Percentiles rank a stretch among this genome's conserved stretches.
Evolutionary conservation across 345 rosid genomes (phyloP).

Genomic region (Conringia planisiliqua): DNA sequence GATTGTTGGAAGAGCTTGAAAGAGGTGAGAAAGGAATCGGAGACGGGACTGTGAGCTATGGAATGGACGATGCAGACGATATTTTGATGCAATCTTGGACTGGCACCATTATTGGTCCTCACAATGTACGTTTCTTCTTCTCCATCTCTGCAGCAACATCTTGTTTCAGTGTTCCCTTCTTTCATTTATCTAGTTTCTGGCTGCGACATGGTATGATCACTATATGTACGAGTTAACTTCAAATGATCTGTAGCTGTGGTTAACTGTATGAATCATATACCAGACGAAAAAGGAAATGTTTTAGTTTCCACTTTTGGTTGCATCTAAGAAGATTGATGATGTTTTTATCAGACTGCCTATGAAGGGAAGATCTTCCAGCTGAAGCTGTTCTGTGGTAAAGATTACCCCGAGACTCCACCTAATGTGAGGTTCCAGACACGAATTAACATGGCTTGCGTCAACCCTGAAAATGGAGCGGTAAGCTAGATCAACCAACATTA

Average conservation of each 20-base stretch:
- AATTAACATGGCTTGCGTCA: conserved; percentile 80
- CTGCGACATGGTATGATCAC: not conserved
- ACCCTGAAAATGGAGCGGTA: conserved; percentile 93
- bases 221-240: not conserved
- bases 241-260: not conserved
- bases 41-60: conserved; percentile 85
- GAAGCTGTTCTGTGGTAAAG: conserved; percentile 93
- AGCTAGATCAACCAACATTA: not conserved
- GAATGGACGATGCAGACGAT: conserved; percentile 87
- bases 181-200: not conserved
- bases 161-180: not conserved
- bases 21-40: conserved; percentile 90
- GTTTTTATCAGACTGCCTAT: conserved; percentile 60
- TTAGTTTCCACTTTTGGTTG: conserved; percentile 10
- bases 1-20: conserved; percentile 84
- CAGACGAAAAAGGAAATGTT: not conserved
- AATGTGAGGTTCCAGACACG: conserved; percentile 84
- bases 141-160: not conserved
- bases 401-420: conserved; percentile 89
- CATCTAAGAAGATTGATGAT: not conserved
- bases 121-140: conserved; percentile 43
- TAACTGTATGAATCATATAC: not conserved
- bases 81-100: conserved; percentile 88
- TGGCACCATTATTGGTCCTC: conserved; percentile 77
- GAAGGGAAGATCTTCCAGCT: conserved; percentile 89